Base-by-base conservation (phyloP, 1,139 yeast species). In the Blastobotrys malaysiensis region DNA sequence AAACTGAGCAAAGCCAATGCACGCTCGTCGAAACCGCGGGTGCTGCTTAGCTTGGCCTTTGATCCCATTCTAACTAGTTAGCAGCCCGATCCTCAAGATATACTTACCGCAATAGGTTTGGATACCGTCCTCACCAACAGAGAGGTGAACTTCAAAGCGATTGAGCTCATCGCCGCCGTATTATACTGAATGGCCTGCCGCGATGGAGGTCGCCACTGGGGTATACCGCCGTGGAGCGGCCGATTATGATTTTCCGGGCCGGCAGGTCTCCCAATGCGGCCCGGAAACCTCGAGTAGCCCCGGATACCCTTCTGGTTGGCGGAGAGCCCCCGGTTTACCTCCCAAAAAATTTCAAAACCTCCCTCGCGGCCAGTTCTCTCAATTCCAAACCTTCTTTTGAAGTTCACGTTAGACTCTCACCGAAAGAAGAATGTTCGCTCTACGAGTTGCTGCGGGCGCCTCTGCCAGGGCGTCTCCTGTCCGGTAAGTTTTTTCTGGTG, bases 31-130 rank as follows among this genome's bases (percentile, higher is more conserved):
- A 68, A 89, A 88, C 6, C 72, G 59, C 13, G 84, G 86, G 65
- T 86, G 90, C 54, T 86, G 85, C 62, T 83, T 83, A 18, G 96
- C 95, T 63, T 86, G 91, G 14, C 81, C 75, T 67, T 87, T 88
- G 58, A 89, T 76, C 5, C 82, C 75, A 57, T 77, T 82, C 72
- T 71, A 7, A 7, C 39, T 16, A 5, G 39, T 31, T n/a, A 43
- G 22, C 44, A n/a, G 20, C 27, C 16, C 9, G 13, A 13, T 13
- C 21, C 6, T 20, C 19, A n/a, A n/a, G 13, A 13, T 22, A 3
- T 26, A 68, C 78, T 55, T 62, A 74, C 78, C 11, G 95, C 91
- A 49, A 89, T 79, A 1, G 97, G 97, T 65, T 88, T 87, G 45
- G 96, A 86, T 46, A 88, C 75, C 31, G 95, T 89, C 59, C 95